Conservation (phyloP, 371 early-diverging fungal species). For the Rhizopus sp. region DNA sequence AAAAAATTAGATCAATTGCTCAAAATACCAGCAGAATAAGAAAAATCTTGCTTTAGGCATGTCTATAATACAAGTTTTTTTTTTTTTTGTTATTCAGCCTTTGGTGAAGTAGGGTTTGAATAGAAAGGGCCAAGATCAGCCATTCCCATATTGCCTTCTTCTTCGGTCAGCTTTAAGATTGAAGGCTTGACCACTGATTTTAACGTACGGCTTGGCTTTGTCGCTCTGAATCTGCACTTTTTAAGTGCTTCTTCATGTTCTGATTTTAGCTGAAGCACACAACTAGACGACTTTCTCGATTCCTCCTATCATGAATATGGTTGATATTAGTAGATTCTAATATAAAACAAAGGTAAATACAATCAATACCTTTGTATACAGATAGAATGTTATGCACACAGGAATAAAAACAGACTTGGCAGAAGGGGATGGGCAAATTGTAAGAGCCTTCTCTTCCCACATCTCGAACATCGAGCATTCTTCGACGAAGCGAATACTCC, state of each 20-base stretch:
- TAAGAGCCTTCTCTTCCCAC: constrained; percentile 15
- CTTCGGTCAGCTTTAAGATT: constrained; percentile 15
- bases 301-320: too few species aligned
- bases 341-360: constrained; percentile 14
- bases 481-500: constrained; percentile 16
- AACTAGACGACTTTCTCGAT: too few species aligned
- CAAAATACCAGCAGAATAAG: too few species aligned
- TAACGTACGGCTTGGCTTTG: constrained; percentile 3
- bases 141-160: constrained; percentile 20
- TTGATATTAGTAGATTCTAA: constrained; percentile 6
- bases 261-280: constrained; percentile 18
- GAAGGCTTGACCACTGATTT: constrained; percentile 15
- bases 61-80: too few species aligned
- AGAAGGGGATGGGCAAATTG: constrained; percentile 13
- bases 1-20: too few species aligned
- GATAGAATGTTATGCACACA: constrained; percentile 14
- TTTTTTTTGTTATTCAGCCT: too few species aligned
- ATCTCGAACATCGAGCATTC: constrained; percentile 16
- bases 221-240: constrained; percentile 7
- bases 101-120: constrained; percentile 10
- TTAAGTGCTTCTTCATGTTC: constrained; percentile 12
- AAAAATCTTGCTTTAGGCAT: too few species aligned
- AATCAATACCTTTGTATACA: constrained; percentile 15
- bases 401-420: constrained; percentile 11
- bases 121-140: constrained; percentile 14